These are phyloP conservation scores for Ascochyta pisi DNA, from an alignment of 2,329 filamentous ascomycete genomes.

Conservation along the genomic window DNA sequence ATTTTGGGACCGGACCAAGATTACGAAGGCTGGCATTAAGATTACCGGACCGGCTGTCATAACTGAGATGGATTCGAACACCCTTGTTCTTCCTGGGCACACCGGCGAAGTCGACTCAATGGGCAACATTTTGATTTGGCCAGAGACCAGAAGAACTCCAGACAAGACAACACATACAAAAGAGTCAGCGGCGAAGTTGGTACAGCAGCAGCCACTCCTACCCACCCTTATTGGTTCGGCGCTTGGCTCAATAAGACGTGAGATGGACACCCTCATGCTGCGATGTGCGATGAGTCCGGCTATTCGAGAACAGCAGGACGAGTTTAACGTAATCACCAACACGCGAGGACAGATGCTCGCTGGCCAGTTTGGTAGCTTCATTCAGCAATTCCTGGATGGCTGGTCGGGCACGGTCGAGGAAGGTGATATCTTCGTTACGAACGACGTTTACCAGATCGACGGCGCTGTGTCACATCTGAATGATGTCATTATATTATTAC, in stretches of 20 bases:
- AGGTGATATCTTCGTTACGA: constrained; percentile 60
- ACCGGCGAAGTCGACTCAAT: constrained; percentile 56
- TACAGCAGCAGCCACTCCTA: constrained; percentile 52
- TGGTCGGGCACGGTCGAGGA: constrained; percentile 59
- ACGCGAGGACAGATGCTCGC: constrained; percentile 58
- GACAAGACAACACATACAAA: constrained; percentile 42
- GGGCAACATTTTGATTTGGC: constrained; percentile 59
- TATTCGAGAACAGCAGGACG: constrained; percentile 60
- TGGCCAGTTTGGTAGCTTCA: constrained; percentile 60
- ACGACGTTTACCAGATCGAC: constrained; percentile 58
- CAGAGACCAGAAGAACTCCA: constrained; percentile 40
- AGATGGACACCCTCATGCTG: constrained; percentile 62
- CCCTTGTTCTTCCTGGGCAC: constrained; percentile 57
- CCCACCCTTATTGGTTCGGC: constrained; percentile 55
- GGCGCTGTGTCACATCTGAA: constrained; percentile 60
- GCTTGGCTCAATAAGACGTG: constrained; percentile 55
- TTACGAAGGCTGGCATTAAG: constrained; percentile 51
- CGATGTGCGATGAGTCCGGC: constrained; percentile 60
- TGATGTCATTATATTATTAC: constrained; percentile 58
- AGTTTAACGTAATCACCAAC: constrained; percentile 62
- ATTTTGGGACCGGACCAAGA: constrained; percentile 54
- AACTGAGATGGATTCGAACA: constrained; percentile 61
- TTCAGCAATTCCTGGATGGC: constrained; percentile 54
- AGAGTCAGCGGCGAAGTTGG: constrained; percentile 47
- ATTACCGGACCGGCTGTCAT: constrained; percentile 57